Conservation (phyloP, 108 stramenopile genomes). For the Licmophora abbreviata region DNA sequence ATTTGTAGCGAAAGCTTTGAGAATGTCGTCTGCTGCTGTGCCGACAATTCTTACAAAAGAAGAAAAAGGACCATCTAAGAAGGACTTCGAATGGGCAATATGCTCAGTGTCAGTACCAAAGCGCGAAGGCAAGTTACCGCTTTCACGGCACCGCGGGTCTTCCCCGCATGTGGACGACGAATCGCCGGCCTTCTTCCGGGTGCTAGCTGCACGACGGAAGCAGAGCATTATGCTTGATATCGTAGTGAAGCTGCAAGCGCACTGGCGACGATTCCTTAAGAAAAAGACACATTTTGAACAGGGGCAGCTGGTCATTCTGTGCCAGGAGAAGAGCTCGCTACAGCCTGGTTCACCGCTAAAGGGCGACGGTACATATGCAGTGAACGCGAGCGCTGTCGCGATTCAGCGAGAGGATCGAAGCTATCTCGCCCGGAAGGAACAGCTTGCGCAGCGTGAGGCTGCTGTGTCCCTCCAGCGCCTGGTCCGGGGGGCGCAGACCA, state of each 20-base stretch:
- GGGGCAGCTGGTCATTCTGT: background rate
- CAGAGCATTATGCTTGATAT: constrained; percentile 26
- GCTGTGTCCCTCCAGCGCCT: background rate
- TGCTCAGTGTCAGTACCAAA: background rate
- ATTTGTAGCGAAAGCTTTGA: constrained; percentile 14
- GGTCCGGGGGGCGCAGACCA: background rate
- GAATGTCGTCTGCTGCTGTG: background rate
- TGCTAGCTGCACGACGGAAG: constrained; percentile 38
- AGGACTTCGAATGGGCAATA: background rate
- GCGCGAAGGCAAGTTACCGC: constrained; percentile 13
- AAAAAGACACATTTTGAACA: background rate
- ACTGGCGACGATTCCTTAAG: constrained; percentile 15
- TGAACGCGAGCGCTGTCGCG: background rate
- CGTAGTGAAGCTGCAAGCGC: constrained; percentile 25
- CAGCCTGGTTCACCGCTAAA: background rate
- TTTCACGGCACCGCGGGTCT: constrained; percentile 14
- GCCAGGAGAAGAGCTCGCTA: background rate
- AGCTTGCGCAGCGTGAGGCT: background rate
- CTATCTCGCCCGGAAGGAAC: background rate
- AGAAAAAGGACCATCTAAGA: background rate
- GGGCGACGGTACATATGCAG: background rate
- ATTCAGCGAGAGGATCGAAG: background rate
- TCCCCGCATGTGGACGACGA: too few relatives aligned
- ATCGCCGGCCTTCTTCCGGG: too few relatives aligned
- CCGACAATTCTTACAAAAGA: background rate